A percentile compares a stretch with the other conserved stretches of the same genome.
These are phyloP conservation scores for Mycena venus DNA, from an alignment of 768 basidiomycete genomes.

Conservation along the genomic window DNA sequence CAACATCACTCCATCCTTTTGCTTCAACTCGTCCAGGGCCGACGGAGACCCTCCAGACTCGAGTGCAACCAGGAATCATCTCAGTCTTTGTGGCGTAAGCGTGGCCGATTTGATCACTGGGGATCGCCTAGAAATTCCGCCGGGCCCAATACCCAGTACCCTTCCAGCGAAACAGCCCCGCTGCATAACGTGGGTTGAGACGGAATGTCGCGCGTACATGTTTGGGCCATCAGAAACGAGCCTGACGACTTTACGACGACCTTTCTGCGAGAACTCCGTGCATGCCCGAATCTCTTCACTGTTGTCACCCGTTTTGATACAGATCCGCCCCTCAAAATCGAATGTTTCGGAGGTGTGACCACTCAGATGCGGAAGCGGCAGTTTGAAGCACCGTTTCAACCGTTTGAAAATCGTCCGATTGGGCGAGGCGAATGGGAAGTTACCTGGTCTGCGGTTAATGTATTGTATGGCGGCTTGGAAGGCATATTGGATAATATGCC, in stretches of 20 bases:
- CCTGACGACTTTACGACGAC: conserved; percentile 39
- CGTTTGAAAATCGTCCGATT: neutral
- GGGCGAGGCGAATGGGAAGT: conserved; percentile 32
- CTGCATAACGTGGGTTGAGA: conserved; percentile 39
- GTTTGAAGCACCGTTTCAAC: conserved; percentile 40
- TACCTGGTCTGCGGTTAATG: conserved; percentile 29
- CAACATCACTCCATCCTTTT: neutral
- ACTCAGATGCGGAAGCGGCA: conserved; percentile 25
- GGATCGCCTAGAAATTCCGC: too few relatives aligned
- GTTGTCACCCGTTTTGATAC: conserved; percentile 46
- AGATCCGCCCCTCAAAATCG: conserved; percentile 36
- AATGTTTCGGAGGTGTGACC: conserved; percentile 40
- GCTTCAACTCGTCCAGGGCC: too few relatives aligned
- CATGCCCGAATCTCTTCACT: conserved; percentile 46
- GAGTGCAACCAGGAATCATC: neutral
- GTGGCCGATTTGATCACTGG: neutral
- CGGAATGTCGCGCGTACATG: conserved; percentile 40
- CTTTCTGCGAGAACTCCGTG: conserved; percentile 45
- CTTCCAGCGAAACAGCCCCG: conserved; percentile 29
- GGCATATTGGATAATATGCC: too few relatives aligned
- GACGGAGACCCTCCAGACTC: neutral
- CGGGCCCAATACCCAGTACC: conserved; percentile 3
- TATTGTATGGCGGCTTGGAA: conserved; percentile 40
- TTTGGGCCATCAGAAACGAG: conserved; percentile 49
- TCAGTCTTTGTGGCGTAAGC: neutral